Conservation (phyloP, 768 basidiomycete species). For the Lactarius pseudohatsudake region DNA sequence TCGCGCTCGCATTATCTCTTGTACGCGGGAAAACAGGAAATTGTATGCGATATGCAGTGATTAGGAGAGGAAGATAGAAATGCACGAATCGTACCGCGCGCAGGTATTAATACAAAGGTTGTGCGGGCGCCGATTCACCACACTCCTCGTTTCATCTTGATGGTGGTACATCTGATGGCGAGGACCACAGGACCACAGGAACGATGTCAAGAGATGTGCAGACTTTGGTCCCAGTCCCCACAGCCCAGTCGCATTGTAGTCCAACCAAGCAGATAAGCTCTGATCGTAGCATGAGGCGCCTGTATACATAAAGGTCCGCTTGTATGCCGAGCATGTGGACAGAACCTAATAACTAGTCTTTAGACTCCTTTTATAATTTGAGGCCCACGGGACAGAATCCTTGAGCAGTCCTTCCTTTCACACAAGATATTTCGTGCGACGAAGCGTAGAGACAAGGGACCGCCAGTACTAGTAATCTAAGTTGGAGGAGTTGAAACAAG, state of each 20-base stretch:
- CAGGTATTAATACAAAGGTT: neutral
- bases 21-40: neutral
- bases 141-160: neutral
- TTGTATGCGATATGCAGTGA: neutral
- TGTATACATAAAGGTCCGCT: neutral
- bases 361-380: neutral
- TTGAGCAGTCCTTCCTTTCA: no score
- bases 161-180: neutral
- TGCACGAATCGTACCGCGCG: neutral
- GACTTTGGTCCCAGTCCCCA: neutral
- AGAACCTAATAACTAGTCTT: slow-evolving; percentile 16
- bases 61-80: neutral
- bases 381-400: neutral
- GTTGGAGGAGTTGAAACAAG: no score
- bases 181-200: neutral
- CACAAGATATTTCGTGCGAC: no score
- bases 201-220: neutral
- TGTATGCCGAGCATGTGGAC: neutral
- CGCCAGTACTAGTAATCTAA: no score
- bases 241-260: neutral
- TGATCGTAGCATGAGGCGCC: neutral
- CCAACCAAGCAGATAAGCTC: neutral
- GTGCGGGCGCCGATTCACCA: neutral
- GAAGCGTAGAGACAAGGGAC: no score
- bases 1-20: neutral